Percentiles rank a stretch among this genome's conserved stretches.
These are phyloP conservation scores for Yamadazyma kitorensis DNA, from an alignment of 805 yeast genomes.

Conservation along the genomic window DNA sequence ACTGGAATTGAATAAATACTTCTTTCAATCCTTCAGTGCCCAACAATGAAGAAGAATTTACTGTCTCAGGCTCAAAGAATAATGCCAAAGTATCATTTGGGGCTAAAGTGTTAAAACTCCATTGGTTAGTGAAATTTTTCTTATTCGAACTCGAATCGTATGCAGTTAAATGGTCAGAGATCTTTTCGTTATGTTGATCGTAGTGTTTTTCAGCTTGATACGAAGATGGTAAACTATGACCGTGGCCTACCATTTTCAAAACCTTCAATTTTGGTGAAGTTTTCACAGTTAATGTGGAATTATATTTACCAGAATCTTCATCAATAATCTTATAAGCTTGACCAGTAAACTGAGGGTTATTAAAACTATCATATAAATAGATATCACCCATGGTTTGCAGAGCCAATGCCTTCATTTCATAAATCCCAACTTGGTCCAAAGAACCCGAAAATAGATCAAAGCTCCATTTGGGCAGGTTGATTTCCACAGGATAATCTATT, in stretches of 20 bases:
- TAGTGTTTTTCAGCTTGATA: constrained; percentile 21
- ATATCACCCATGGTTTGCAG: constrained; percentile 33
- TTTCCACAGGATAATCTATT: constrained; percentile 18
- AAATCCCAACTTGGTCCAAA: constrained; percentile 41
- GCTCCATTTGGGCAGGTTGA: constrained; percentile 22
- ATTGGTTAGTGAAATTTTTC: constrained; percentile 35
- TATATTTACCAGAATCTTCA: constrained; percentile 2
- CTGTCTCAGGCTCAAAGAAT: constrained; percentile 33
- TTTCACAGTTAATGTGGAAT: constrained; percentile 19
- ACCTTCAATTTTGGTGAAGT: constrained; percentile 34
- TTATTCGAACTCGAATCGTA: constrained; percentile 32
- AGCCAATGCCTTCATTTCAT: constrained; percentile 38
- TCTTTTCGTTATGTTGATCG: constrained; percentile 23
- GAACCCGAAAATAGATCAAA: constrained; percentile 35
- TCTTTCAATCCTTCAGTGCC: constrained; percentile 18
- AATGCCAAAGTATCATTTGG: constrained; percentile 24
- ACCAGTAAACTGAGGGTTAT: constrained; percentile 14
- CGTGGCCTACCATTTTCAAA: constrained; percentile 28
- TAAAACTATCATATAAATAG: constrained; percentile 27
- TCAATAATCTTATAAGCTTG: constrained; percentile 1
- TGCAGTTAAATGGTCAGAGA: constrained; percentile 29
- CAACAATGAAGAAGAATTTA: constrained; percentile 18
- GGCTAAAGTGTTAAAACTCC: constrained; percentile 28
- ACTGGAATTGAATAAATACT: constrained; percentile 30
- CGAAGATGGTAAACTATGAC: constrained; percentile 33